phyloP scores from a whole-genome alignment of 306 rosid species.

The Spatholobus suberectus region DNA sequence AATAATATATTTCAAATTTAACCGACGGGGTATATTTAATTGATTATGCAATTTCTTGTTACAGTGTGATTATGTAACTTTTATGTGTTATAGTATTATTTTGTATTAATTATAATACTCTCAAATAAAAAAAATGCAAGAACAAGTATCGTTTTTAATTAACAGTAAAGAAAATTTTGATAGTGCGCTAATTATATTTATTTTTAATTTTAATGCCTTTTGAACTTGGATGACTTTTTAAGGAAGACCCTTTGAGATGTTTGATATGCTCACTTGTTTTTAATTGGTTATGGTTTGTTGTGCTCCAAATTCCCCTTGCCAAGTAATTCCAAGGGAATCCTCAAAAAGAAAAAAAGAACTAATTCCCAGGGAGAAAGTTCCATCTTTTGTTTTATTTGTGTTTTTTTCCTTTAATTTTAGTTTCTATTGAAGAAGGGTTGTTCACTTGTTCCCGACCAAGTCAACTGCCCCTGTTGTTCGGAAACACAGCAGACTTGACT shows the following conservation, averaged over 20 bases:
- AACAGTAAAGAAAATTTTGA: no score
- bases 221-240: background rate
- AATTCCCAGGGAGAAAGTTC: constrained; percentile 1
- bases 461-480: background rate
- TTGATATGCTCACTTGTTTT: background rate
- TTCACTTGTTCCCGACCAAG: background rate
- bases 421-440: background rate
- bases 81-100: background rate
- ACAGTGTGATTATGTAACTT: background rate
- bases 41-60: background rate
- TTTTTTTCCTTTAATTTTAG: background rate
- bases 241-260: background rate
- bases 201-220: background rate
- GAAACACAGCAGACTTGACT: constrained; percentile 7
- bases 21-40: no score
- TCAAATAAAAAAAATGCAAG: no score
- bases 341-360: no score
- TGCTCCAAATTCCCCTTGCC: background rate
- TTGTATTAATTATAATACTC: no score
- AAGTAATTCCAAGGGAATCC: background rate
- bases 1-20: background rate
- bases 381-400: background rate
- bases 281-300: background rate
- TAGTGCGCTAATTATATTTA: background rate
- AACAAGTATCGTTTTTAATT: no score